Conservation (phyloP, 2,329 filamentous ascomycete genomes). For the Penicillium sp. region DNA sequence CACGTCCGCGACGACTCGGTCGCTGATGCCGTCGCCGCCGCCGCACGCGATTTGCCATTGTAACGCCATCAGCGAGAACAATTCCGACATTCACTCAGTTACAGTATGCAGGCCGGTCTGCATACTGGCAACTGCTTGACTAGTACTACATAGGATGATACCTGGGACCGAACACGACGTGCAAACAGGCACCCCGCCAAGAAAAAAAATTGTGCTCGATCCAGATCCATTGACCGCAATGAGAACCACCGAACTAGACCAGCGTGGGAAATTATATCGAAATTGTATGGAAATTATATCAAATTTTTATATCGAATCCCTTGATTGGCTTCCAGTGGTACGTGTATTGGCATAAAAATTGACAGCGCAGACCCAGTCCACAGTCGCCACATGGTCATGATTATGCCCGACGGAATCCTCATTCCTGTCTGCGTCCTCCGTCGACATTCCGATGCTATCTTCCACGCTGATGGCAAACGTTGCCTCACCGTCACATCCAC, state of each 20-base stretch:
- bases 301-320: no score
- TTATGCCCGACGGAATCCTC: constrained; percentile 8
- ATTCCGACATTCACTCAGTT: not conserved
- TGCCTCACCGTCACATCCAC: not conserved
- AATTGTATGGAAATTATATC: no score
- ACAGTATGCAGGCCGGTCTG: not conserved
- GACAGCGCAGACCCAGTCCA: not conserved
- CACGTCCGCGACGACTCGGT: not conserved
- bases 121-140: no score
- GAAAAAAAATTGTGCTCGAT: not conserved
- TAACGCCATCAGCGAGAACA: constrained; percentile 1
- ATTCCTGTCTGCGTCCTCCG: not conserved
- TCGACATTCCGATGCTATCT: not conserved
- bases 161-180: no score
- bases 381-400: constrained; percentile 7
- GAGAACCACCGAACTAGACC: not conserved
- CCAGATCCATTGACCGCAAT: not conserved
- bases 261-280: not conserved
- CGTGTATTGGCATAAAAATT: no score
- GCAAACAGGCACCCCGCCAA: not conserved
- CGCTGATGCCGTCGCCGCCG: not conserved
- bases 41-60: constrained; percentile 4
- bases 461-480: not conserved
- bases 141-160: no score
- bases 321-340: no score